Conservation (phyloP, 176 grass and related monocot genomes). For the Aegilops speltoides region DNA sequence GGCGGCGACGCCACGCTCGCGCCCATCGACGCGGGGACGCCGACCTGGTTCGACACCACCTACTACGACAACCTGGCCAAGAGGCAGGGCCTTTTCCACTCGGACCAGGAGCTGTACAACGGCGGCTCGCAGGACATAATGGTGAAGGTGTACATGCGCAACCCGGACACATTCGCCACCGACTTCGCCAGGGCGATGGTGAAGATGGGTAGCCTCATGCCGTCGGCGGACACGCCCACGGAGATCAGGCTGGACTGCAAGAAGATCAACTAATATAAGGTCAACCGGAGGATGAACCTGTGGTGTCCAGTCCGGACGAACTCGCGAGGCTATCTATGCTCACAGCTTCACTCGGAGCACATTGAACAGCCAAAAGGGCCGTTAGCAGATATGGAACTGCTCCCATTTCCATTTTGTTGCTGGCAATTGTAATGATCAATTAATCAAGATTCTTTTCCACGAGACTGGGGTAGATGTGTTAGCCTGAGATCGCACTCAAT, state of each 20-base stretch:
- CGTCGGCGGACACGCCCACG: conserved; percentile 36
- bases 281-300: not conserved
- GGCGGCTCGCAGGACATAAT: conserved; percentile 61
- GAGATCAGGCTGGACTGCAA: conserved; percentile 67
- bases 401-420: not conserved
- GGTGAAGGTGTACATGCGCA: conserved; percentile 46
- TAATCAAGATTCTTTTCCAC: not conserved
- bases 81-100: conserved; percentile 45
- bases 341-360: not conserved
- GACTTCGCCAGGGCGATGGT: conserved; percentile 72
- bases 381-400: not conserved
- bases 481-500: not conserved
- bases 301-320: not conserved
- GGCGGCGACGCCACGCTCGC: conserved; percentile 39
- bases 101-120: conserved; percentile 70
- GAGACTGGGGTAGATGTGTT: not conserved
- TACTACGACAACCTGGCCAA: conserved; percentile 58
- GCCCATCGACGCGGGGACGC: conserved; percentile 54
- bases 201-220: conserved; percentile 57
- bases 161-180: conserved; percentile 16
- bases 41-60: conserved; percentile 55
- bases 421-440: conserved; percentile 4
- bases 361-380: conserved; percentile 23
- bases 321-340: not conserved
- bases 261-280: conserved; percentile 36